Evolutionary conservation across 23 red algal genomes (phyloP), one percentile per base, ranked within the genome.

Genomic region (Agarophyton chilense): DNA sequence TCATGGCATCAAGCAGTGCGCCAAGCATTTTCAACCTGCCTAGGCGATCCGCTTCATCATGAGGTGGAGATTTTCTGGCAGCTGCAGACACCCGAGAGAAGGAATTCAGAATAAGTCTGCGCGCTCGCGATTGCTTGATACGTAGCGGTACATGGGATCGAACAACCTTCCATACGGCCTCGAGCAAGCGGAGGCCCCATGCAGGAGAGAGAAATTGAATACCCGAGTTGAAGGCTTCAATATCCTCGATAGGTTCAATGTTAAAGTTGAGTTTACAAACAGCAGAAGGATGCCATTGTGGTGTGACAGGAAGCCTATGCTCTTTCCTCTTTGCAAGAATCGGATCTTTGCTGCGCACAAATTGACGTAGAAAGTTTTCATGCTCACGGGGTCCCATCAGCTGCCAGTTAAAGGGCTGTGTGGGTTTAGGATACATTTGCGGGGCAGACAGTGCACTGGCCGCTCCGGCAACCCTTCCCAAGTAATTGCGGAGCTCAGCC

Each of bases 351-450:
- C 79, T 84, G 46, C 79, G 77, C 41, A 92, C 89, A 51, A 92
- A 92, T 21, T 52, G 45, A n/a, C 89, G 60, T 22, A 92, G 58
- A 68, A 92, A 92, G 24, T 57, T 73, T 39, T 92, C 89, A 36
- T 84, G 89, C 25, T 92, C 89, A 32, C 60, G 78, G 22, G 89
- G 89, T 11, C 89, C 89, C 79, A 92, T 92, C 14, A 84, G 67
- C 44, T 67, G 89, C 26, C 89, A 79, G 42, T 68, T 52, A 61
- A 92, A 84, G 16, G 89, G 63, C 52, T 92, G 67, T 22, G 89
- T 92, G n/a, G 89, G 89, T 78, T 92, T 92, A 10, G 89, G 89
- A 65, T 84, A 92, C 68, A 92, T 83, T 56, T 84, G 78, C 19
- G 49, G 78, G 6, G 68, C 61, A 0, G 79, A 78, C 25, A 83